Evolutionary conservation across 208 protist genomes (phyloP).

Genomic region (Kentomonas sorsogonicus): DNA sequence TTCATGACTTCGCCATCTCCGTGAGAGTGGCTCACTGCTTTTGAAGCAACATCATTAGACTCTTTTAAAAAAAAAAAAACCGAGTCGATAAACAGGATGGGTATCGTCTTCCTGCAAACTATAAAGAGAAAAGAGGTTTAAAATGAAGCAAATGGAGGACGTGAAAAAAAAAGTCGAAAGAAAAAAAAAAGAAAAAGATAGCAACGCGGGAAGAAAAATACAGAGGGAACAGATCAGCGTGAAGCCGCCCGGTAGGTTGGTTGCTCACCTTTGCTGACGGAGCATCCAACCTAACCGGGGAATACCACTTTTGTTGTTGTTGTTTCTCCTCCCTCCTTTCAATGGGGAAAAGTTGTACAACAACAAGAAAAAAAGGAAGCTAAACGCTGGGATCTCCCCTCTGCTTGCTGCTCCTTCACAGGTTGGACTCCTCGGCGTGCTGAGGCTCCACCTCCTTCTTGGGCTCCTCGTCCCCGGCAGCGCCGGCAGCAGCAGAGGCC

Average conservation of each 20-base stretch:
- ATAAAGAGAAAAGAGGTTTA: background rate
- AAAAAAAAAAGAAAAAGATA: background rate
- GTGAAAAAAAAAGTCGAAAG: background rate
- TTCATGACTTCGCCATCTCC: too few relatives aligned
- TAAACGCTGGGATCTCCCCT: background rate
- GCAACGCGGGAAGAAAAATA: constrained; percentile 8
- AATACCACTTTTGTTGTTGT: background rate
- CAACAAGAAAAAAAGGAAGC: background rate
- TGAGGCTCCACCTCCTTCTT: too few relatives aligned
- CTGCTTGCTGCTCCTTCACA: background rate
- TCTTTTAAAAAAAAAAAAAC: too few relatives aligned
- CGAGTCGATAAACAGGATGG: too few relatives aligned
- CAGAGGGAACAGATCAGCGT: background rate
- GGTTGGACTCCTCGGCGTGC: too few relatives aligned
- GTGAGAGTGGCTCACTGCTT: too few relatives aligned
- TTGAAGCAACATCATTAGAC: too few relatives aligned
- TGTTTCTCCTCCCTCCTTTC: background rate
- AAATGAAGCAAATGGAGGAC: background rate
- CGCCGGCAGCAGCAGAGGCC: too few relatives aligned
- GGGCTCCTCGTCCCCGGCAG: constrained; percentile 9
- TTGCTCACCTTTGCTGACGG: too few relatives aligned
- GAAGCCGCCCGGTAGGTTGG: too few relatives aligned
- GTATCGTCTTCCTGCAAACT: too few relatives aligned
- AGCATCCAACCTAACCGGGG: too few relatives aligned
- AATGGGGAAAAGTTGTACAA: background rate